These are phyloP conservation scores for Nannochloropsis gaditana DNA, from an alignment of 108 stramenopile genomes.

Conservation along the genomic window DNA sequence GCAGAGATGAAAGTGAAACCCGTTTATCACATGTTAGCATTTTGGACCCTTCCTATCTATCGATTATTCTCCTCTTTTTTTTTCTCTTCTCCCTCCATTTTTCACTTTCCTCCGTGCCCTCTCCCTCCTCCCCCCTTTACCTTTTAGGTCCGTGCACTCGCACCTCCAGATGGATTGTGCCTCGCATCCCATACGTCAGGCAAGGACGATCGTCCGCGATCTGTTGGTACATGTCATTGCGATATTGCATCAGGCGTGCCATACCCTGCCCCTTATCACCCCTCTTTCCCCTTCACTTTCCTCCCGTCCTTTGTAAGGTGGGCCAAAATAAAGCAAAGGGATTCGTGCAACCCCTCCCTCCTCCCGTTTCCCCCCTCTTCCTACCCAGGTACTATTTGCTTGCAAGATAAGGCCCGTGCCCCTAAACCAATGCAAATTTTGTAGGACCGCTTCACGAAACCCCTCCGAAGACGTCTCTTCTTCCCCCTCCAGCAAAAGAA, in stretches of 20 bases:
- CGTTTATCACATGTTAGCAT: not conserved
- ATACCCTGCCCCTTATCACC: not conserved
- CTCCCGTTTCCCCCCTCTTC: not conserved
- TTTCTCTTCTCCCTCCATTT: not conserved
- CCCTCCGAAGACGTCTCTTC: slow-evolving; percentile 33
- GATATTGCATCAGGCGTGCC: not conserved
- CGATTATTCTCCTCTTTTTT: not conserved
- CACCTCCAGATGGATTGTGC: slow-evolving; percentile 24
- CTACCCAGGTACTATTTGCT: slow-evolving; percentile 24
- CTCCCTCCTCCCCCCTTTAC: not conserved
- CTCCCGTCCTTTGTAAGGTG: not conserved
- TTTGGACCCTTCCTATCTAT: no score
- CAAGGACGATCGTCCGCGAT: slow-evolving; percentile 34
- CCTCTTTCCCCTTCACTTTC: not conserved
- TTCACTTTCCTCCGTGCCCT: not conserved
- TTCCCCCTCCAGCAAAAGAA: slow-evolving; percentile 38
- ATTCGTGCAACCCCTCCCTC: not conserved
- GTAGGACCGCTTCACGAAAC: slow-evolving; percentile 21
- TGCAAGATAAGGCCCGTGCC: slow-evolving; percentile 7
- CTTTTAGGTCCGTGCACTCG: slow-evolving; percentile 7
- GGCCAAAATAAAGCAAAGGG: no score
- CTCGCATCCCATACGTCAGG: slow-evolving; percentile 41
- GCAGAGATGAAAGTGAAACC: not conserved
- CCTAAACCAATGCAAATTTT: slow-evolving; percentile 20
- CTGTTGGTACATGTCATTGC: slow-evolving; percentile 9